Percentiles rank a stretch among this genome's conserved stretches.
Conservation (phyloP, 2,329 filamentous ascomycete species). For the Akanthomyces dipterigenus region DNA sequence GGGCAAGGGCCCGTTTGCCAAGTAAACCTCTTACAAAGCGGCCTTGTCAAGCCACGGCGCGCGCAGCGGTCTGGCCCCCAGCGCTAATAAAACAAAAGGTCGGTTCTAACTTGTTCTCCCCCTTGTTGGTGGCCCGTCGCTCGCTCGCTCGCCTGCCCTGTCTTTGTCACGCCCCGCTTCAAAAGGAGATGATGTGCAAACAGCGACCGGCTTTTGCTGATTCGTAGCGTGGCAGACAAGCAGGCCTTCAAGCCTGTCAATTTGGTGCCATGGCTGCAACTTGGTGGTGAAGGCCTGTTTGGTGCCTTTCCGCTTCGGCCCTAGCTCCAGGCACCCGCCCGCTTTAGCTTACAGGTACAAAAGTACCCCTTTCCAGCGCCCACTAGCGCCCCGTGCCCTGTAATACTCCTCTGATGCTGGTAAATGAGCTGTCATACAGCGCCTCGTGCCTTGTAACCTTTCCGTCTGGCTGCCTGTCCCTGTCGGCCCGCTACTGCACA, state of each 20-base stretch:
- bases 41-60: neutral
- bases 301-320: neutral
- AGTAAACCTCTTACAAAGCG: slow-evolving; percentile 1
- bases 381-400: neutral
- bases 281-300: neutral
- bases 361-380: neutral
- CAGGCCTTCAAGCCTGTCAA: neutral
- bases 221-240: neutral
- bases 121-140: neutral
- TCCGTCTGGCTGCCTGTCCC: neutral
- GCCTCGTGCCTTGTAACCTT: neutral
- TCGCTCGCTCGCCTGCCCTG: neutral
- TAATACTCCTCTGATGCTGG: neutral
- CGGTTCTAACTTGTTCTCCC: neutral
- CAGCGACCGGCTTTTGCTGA: neutral
- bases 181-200: neutral
- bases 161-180: no score
- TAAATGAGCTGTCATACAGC: neutral
- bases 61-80: neutral
- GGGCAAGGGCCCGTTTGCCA: neutral
- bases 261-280: no score
- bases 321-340: slow-evolving; percentile 9
- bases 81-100: neutral
- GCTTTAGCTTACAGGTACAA: neutral
- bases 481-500: slow-evolving; percentile 1